Conservation (phyloP, 495 filamentous ascomycete species). For the Xylaria acuta region DNA sequence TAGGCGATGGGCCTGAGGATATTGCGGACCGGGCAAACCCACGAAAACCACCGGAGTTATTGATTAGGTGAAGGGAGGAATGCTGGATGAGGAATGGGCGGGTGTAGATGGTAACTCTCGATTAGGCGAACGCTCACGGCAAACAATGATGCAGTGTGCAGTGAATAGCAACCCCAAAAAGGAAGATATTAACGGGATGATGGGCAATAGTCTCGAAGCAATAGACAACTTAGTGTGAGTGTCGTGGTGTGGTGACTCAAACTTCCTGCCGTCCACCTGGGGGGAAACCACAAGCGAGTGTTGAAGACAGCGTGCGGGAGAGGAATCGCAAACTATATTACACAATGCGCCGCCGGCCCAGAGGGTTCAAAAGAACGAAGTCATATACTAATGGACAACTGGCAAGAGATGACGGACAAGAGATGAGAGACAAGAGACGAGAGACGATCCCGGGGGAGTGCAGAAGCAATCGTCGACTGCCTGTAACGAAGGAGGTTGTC, state of each 20-base stretch:
- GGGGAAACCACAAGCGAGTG: constrained; percentile 18
- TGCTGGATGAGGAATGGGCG: not conserved
- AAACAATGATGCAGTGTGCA: not conserved
- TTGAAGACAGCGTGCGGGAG: constrained; percentile 20
- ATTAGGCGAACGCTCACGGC: constrained; percentile 10
- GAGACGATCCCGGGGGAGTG: constrained; percentile 46
- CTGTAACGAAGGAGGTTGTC: constrained; percentile 45
- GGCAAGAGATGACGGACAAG: constrained; percentile 7
- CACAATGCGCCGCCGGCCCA: constrained; percentile 18
- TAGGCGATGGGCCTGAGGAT: not conserved
- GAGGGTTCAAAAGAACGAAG: constrained; percentile 23
- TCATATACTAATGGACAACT: constrained; percentile 7
- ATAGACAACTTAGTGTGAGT: not conserved
- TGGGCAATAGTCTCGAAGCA: not conserved
- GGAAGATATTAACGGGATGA: constrained; percentile 7
- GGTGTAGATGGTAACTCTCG: not conserved
- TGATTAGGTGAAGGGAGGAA: constrained; percentile 11
- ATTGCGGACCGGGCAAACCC: not conserved
- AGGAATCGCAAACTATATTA: constrained; percentile 27
- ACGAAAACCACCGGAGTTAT: not conserved
- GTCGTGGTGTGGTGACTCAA: constrained; percentile 16
- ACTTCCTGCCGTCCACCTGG: constrained; percentile 21
- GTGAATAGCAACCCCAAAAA: not conserved
- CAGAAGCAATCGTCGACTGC: constrained; percentile 40
- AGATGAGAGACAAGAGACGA: constrained; percentile 41